Evolutionary conservation across 208 protist species (phyloP), one percentile per base, ranked within the genome.

Genomic region (Porcisia hertigi): DNA sequence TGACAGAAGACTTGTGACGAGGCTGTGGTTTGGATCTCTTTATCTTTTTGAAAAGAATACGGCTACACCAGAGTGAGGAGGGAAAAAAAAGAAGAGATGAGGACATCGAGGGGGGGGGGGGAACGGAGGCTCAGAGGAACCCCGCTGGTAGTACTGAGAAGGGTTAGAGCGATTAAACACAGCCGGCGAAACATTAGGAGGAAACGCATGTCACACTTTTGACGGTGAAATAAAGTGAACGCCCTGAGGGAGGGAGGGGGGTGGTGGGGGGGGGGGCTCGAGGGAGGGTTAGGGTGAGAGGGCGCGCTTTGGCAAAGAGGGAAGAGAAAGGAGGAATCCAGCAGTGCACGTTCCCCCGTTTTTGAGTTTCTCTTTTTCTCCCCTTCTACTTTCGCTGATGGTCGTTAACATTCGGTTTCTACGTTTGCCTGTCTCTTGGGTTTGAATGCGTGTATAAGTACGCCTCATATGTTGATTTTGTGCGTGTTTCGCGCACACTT

Each of bases 341-440:
- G 9, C 63, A 49, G 39, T 20, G 23, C 1, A 9, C 41, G 20
- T 43, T 25, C 34, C 5, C 34, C 62, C n/a, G 20, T 67, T 65
- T 47, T 65, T 45, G 8, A n/a, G 23, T 67, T 25, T 14, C 25
- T 73, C 49, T 73, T 63, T 73, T 30, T 84, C 70, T 52, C 47
- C 11, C 47, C 47, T 52, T 30, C 30, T 30, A 30, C 30, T 30
- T 57, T 83, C 65, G 30, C 63, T 79, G 12, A 69, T 84, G 41
- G 60, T 70, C 8, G 34, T 82, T n/a, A 20, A 16, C 52, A 60
- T 69, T 71, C 7, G 30, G 63, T 70, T 6, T 47, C 70, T 57
- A 57, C 41, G 18, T 52, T 34, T 57, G 25, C 34, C 41, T 75
- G 58, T 65, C 25, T 75, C 34, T 36, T 39, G 39, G 3, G 16